These are phyloP conservation scores for Trichosporon faecale DNA, from an alignment of 1,284 basidiomycete species.

Conservation along the genomic window DNA sequence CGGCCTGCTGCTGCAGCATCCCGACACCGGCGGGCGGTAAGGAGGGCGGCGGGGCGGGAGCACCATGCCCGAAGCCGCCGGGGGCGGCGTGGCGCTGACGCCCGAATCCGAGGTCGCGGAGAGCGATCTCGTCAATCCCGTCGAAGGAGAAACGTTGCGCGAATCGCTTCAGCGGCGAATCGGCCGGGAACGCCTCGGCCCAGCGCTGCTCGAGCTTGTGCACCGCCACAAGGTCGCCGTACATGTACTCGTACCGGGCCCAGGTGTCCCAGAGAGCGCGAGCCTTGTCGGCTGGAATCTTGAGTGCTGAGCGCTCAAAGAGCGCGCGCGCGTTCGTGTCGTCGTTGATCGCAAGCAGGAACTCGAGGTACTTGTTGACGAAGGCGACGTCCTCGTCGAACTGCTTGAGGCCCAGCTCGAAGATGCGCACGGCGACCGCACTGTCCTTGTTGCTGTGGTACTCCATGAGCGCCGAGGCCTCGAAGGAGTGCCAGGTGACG, in stretches of 20 bases:
- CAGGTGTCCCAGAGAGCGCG: slow-evolving; percentile 91
- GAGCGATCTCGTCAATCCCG: slow-evolving; percentile 81
- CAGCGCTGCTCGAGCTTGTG: slow-evolving; percentile 86
- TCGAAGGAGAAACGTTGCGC: slow-evolving; percentile 86
- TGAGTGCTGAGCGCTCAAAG: slow-evolving; percentile 72
- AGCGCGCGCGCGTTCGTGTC: slow-evolving; percentile 93
- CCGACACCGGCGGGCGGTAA: slow-evolving; percentile 11
- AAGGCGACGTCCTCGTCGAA: slow-evolving; percentile 82
- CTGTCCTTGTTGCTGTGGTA: slow-evolving; percentile 89
- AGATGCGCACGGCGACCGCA: slow-evolving; percentile 82
- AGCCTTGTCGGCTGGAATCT: slow-evolving; percentile 73
- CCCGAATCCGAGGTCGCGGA: slow-evolving; percentile 81
- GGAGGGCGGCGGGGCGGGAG: slow-evolving; percentile 12
- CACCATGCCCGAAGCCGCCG: not conserved
- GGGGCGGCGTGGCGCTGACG: not conserved
- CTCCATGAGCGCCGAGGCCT: slow-evolving; percentile 91
- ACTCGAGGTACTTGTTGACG: slow-evolving; percentile 83
- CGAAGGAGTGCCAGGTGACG: slow-evolving; percentile 89
- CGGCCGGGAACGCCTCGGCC: slow-evolving; percentile 79
- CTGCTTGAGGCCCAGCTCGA: slow-evolving; percentile 85
- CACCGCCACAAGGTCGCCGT: slow-evolving; percentile 83
- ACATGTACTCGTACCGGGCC: slow-evolving; percentile 93
- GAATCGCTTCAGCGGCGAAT: slow-evolving; percentile 85
- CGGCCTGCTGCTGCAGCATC: slow-evolving; percentile 7
- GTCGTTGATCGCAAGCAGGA: slow-evolving; percentile 92